phyloP scores from a whole-genome alignment of 805 yeast species.

The Blastobotrys terrestris region DNA sequence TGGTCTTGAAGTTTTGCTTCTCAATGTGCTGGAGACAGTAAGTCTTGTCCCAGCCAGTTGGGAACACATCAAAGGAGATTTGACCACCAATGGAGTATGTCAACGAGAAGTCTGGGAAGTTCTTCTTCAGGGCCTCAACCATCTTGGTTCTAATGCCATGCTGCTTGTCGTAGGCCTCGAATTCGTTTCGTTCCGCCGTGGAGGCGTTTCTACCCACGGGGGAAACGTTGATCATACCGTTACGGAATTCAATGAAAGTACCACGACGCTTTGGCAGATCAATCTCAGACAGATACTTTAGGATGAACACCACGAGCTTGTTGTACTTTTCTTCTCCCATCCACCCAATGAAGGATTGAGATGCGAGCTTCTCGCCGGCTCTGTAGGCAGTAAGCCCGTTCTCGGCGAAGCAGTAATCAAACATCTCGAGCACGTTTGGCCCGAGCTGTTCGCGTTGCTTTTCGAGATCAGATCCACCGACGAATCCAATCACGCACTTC shows the following conservation, averaged over 20 bases:
- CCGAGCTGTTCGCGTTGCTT: constrained; percentile 98
- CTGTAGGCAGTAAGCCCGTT: constrained; percentile 98
- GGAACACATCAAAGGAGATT: constrained; percentile 98
- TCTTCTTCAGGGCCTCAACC: constrained; percentile 76
- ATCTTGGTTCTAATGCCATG: constrained; percentile 77
- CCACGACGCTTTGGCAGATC: constrained; percentile 98
- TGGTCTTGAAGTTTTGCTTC: constrained; percentile 73
- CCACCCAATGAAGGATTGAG: constrained; percentile 93
- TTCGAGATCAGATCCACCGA: constrained; percentile 92
- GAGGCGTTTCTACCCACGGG: constrained; percentile 99
- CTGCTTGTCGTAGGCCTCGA: constrained; percentile 73
- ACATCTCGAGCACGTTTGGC: constrained; percentile 60
- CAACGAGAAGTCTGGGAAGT: constrained; percentile 76
- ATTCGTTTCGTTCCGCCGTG: constrained; percentile 87
- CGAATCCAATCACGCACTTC: constrained; percentile 93
- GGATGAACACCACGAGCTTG: constrained; percentile 76
- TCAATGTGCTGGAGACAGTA: constrained; percentile 92
- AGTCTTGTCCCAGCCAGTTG: constrained; percentile 99
- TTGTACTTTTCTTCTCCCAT: constrained; percentile 93
- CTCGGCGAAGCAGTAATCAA: constrained; percentile 95
- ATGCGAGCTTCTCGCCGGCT: constrained; percentile 77
- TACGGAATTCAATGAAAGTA: constrained; percentile 97
- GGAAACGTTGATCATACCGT: constrained; percentile 97
- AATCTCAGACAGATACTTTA: constrained; percentile 74
- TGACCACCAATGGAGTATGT: constrained; percentile 99